Base-by-base conservation (phyloP, 139 green algal genomes). In the Chlamydomonas sphaeroides region DNA sequence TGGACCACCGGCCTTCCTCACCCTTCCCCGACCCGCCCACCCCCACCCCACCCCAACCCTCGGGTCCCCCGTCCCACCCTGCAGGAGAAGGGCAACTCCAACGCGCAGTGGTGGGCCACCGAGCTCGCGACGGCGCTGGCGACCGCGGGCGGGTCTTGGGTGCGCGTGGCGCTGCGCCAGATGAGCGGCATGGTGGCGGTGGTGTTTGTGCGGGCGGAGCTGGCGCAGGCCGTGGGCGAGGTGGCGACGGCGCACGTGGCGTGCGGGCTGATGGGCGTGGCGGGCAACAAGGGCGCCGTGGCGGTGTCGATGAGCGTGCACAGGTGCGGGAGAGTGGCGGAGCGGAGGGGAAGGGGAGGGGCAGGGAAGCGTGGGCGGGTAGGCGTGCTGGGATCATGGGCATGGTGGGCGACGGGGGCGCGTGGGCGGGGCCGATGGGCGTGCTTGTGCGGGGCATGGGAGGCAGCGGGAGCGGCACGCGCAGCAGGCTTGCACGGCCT, bases 241-340 rank as follows among this genome's bases (percentile, higher is more conserved):
- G 91, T 98, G 26, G 77, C 90, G 25, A 98, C 94, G 0, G 85
- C 94, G 28, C 91, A 87, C 35, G 96, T 99, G 35, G 92, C 94
- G 1, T 98, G 94, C 73, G 97, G 97, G 26, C 93, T 98, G 61
- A 88, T 98, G 86, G 96, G 96, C 25, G 90, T 97, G 39, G 95
- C 95, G 36, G 96, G 95, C 69, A 99, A 99, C 92, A 99, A 99
- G 91, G 97, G 97, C 32, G 97, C 89, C 1, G 95, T 97, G 32
- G 97, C 92, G 15, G 88, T 98, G 21, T 89, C 91, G 53, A 95
- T 99, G 83, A 87, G 88, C 14, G 69, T 99, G 36, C 94, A 94
- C 88, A 89, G 97, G 61, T 88, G 90, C 41, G 45, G 77, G 18
- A n/a, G n/a, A n/a, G n/a, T n/a, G n/a, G n/a, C n/a, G n/a, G n/a